phyloP scores from a whole-genome alignment of 768 basidiomycete genomes.

The Boletellus ananiceps region DNA sequence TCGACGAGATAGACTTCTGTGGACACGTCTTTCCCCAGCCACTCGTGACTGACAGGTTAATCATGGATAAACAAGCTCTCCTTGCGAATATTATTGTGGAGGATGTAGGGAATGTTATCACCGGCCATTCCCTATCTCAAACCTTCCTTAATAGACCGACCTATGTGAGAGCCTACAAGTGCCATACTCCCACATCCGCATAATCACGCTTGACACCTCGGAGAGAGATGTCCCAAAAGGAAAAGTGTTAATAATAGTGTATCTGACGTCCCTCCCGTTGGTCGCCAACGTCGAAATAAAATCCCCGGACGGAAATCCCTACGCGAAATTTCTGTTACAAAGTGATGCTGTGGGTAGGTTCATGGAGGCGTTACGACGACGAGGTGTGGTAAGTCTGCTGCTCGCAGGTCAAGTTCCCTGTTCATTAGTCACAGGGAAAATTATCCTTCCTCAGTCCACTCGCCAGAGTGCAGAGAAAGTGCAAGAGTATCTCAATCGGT shows the following conservation, averaged over 20 bases:
- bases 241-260: conserved; percentile 26
- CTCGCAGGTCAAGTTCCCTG: background rate
- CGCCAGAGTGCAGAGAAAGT: conserved; percentile 11
- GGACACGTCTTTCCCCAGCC: conserved; percentile 32
- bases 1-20: conserved; percentile 37
- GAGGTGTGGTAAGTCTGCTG: conserved; percentile 42
- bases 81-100: conserved; percentile 43
- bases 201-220: conserved; percentile 24
- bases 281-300: conserved; percentile 31
- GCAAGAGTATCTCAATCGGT: conserved; percentile 25
- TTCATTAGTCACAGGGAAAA: conserved; percentile 26
- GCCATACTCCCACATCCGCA: conserved; percentile 34
- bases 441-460: conserved; percentile 24
- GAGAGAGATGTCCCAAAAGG: conserved; percentile 16
- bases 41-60: conserved; percentile 42
- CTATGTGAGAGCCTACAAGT: conserved; percentile 49
- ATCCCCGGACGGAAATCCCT: conserved; percentile 16
- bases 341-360: conserved; percentile 36
- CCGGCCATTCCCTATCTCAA: conserved; percentile 1
- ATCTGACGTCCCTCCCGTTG: conserved; percentile 36
- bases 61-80: conserved; percentile 48
- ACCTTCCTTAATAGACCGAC: conserved; percentile 37
- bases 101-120: conserved; percentile 9
- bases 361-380: conserved; percentile 36
- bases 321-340: conserved; percentile 38